Evolutionary conservation across 2,329 filamentous ascomycete genomes (phyloP).

Genomic region (Colletotrichum euphorbiae): DNA sequence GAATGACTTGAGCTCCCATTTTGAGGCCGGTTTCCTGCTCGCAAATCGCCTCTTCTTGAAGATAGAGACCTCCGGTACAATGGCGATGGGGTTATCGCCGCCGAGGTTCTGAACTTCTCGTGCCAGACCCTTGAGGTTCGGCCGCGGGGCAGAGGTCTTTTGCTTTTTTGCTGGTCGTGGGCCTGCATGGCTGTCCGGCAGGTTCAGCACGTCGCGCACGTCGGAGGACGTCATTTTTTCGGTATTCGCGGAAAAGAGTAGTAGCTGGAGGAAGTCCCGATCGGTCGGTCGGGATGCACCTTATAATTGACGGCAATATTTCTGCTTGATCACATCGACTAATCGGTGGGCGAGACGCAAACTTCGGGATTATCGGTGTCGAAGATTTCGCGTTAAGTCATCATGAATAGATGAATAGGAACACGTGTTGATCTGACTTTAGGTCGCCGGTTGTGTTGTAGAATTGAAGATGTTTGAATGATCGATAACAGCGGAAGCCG

Average conservation of each 20-base stretch:
- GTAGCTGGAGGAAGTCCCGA: conserved; percentile 23
- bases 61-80: conserved; percentile 69
- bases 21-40: conserved; percentile 66
- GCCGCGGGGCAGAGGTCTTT: conserved; percentile 71
- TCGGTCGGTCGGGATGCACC: conserved; percentile 3
- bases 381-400: neutral
- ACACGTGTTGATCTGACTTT: neutral
- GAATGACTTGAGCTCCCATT: conserved; percentile 79
- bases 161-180: conserved; percentile 78
- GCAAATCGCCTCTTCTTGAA: conserved; percentile 70
- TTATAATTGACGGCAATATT: neutral
- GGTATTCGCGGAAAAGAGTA: conserved; percentile 28
- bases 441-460: neutral
- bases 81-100: conserved; percentile 74
- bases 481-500: conserved; percentile 8
- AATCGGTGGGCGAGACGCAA: neutral
- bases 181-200: conserved; percentile 68
- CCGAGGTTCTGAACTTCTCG: conserved; percentile 74
- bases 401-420: conserved; percentile 9
- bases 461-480: neutral
- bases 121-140: conserved; percentile 72
- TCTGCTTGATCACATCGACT: conserved; percentile 22
- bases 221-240: conserved; percentile 78
- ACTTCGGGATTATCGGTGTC: conserved; percentile 25
- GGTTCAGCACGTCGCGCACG: conserved; percentile 88